Percentiles rank a stretch among this genome's conserved stretches.
These are phyloP conservation scores for Dimocarpus longan DNA, from an alignment of 345 rosid genomes.

Conservation along the genomic window DNA sequence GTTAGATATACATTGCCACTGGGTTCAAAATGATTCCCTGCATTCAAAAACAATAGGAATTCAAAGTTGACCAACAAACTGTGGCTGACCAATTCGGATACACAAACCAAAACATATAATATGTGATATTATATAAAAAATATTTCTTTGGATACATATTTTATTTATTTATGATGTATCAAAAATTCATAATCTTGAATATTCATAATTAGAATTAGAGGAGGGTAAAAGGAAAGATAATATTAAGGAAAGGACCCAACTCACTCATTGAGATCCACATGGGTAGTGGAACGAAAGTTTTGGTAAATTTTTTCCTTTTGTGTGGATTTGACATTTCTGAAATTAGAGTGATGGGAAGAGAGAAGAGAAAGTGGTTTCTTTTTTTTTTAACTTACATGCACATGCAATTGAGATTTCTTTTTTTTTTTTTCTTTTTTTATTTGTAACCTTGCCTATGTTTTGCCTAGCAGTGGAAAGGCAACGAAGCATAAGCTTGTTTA, in stretches of 20 bases:
- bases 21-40: background rate
- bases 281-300: conserved; percentile 25
- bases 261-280: conserved; percentile 36
- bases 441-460: conserved; percentile 9
- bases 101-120: too few relatives aligned
- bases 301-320: conserved; percentile 9
- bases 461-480: conserved; percentile 58
- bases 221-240: background rate
- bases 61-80: conserved; percentile 10
- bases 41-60: background rate
- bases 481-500: conserved; percentile 39
- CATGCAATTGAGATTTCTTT: background rate
- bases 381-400: background rate
- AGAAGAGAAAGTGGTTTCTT: background rate
- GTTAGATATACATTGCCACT: too few relatives aligned
- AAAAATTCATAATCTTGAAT: background rate
- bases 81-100: too few relatives aligned
- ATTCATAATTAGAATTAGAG: background rate
- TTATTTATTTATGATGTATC: too few relatives aligned
- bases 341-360: background rate
- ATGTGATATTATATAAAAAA: too few relatives aligned
- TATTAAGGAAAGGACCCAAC: conserved; percentile 12
- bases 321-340: conserved; percentile 4
- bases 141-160: too few relatives aligned
- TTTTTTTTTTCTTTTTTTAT: background rate